Base-by-base conservation (phyloP, 768 basidiomycete species). In the Fomitopsis pulvina region DNA sequence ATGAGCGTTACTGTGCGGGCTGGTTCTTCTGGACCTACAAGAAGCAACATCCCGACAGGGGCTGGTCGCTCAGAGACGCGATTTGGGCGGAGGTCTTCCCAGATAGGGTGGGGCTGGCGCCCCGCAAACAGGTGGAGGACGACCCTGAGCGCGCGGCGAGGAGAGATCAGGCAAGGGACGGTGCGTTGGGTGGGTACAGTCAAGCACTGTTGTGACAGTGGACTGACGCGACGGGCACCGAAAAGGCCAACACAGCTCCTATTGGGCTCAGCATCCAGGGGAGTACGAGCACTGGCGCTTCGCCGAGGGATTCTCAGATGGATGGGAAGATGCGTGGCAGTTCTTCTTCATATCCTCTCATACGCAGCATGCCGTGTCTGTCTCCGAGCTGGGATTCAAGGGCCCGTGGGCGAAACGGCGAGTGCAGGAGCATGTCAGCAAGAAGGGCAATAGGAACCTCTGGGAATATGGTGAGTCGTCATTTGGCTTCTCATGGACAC, bases 21-120 rank as follows among this genome's bases (percentile, higher is more conserved):
- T 86, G 78, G 76, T 92, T 83, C 68, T 92, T 86, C 62, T 90
- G 90, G 90, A 89, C 86, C 30, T 85, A 80, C 60, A 89, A 82
- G 71, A 88, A 90, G 64, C 74, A 80, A 44, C 61, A 67, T 4
- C 80, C 81, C 48, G 89, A 92, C 66, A 74, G 68, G 3, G 88
- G 88, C 0, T 91, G 89, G 90, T 79, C 78, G 25, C 76, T 85
- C 30, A 70, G 74, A 50, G 82, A 89, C 63, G 83, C 85, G 0
- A 75, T 78, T 1, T 71, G 70, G 22, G 73, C 71, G 2, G 83
- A 81, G 6, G 78, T 85, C 4, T 77, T 89, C 57, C 87, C 86
- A 1, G 51, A 42, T 24, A 52, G 41, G 22, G 45, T 44, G 16
- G 59, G 46, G 43, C 55, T 66, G 32, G 45, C 61, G 58, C 32